These are phyloP conservation scores for Byssothecium circinans DNA, from an alignment of 2,329 filamentous ascomycete genomes.

Conservation along the genomic window DNA sequence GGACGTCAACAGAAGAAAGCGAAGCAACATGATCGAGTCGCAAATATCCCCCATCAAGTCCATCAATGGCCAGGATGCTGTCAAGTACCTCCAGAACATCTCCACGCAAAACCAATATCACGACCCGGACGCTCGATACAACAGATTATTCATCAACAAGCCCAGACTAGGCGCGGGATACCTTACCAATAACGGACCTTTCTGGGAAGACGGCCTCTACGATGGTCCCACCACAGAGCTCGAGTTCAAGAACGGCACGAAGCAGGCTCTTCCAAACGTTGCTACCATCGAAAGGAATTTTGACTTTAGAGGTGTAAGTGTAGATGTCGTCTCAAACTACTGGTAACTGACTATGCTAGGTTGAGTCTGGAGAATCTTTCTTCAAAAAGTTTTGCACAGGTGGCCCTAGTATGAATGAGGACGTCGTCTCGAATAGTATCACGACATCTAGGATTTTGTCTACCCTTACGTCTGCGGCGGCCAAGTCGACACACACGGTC, in stretches of 20 bases:
- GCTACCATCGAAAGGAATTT: constrained; percentile 10
- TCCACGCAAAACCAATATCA: constrained; percentile 22
- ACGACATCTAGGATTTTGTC: too few relatives aligned
- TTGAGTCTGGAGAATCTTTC: constrained; percentile 39
- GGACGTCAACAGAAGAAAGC: constrained; percentile 15
- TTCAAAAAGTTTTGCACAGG: constrained; percentile 34
- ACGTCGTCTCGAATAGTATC: too few relatives aligned
- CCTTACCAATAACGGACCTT: constrained; percentile 18
- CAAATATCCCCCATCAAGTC: constrained; percentile 21
- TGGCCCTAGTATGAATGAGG: not conserved
- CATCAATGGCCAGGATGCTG: constrained; percentile 36
- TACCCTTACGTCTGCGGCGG: too few relatives aligned
- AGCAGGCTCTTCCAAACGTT: constrained; percentile 26
- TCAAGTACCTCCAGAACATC: constrained; percentile 27
- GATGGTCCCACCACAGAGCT: constrained; percentile 14
- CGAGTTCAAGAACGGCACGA: constrained; percentile 25
- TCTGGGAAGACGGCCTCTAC: constrained; percentile 5
- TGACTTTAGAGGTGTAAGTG: constrained; percentile 22
- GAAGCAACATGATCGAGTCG: not conserved
- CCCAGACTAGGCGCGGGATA: constrained; percentile 8
- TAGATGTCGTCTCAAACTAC: not conserved
- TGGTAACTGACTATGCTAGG: constrained; percentile 2
- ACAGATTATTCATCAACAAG: constrained; percentile 27
- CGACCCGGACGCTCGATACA: constrained; percentile 38
- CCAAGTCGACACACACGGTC: not conserved